Conservation (phyloP, 83 land plant genomes). For the Isoetes engelmannii region DNA sequence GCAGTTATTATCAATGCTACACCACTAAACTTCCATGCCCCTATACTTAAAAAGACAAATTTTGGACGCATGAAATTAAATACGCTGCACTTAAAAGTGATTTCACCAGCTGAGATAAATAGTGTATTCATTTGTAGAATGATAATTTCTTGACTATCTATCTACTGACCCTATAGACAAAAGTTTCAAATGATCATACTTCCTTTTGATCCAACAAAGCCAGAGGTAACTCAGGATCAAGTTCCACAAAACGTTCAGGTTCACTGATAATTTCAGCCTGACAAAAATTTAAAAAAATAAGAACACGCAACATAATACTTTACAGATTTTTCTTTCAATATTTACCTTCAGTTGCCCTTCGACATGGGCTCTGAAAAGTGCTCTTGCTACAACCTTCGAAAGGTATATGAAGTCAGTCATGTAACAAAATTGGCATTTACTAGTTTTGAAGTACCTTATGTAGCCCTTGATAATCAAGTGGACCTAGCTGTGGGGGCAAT, state of each 20-base stretch:
- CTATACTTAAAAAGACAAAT: too few relatives aligned
- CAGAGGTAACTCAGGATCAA: slow-evolving; percentile 90
- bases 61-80: too few relatives aligned
- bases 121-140: too few relatives aligned
- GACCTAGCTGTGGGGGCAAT: slow-evolving; percentile 59
- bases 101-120: too few relatives aligned
- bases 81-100: too few relatives aligned
- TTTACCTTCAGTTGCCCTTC: slow-evolving; percentile 93
- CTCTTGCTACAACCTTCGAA: slow-evolving; percentile 85
- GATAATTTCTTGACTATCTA: too few relatives aligned
- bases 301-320: slow-evolving; percentile 10
- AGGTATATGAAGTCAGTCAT: slow-evolving; percentile 5
- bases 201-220: slow-evolving; percentile 96
- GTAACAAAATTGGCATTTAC: neutral
- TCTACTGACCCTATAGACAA: neutral
- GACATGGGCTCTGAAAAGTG: slow-evolving; percentile 92
- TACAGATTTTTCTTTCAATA: slow-evolving; percentile 2
- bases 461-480: slow-evolving; percentile 77
- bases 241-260: slow-evolving; percentile 90
- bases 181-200: slow-evolving; percentile 29
- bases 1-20: too few relatives aligned
- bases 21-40: too few relatives aligned
- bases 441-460: slow-evolving; percentile 43
- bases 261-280: slow-evolving; percentile 88
- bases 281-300: slow-evolving; percentile 1